Conservation (phyloP, 2,329 filamentous ascomycete genomes). For the Colletotrichum somersetense region DNA sequence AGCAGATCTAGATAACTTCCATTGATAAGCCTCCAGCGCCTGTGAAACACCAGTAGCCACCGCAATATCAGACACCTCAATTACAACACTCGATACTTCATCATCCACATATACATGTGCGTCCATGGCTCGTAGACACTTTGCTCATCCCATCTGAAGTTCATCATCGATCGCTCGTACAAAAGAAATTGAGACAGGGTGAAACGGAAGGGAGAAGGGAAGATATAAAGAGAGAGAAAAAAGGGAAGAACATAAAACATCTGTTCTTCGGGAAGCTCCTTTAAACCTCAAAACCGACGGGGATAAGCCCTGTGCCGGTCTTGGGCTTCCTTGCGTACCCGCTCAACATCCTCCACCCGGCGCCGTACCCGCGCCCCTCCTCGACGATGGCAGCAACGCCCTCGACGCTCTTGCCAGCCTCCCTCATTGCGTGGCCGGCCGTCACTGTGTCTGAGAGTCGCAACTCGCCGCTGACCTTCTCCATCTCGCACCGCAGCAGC, state of each 20-base stretch:
- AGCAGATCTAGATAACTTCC: background rate
- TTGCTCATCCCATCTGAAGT: background rate
- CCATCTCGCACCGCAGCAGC: conserved; percentile 88
- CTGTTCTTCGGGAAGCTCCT: too few species aligned
- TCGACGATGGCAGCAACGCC: conserved; percentile 72
- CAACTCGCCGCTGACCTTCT: conserved; percentile 79
- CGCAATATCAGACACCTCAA: background rate
- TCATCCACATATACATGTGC: conserved; percentile 1
- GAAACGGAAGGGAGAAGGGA: background rate
- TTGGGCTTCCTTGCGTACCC: conserved; percentile 75
- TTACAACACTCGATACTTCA: background rate
- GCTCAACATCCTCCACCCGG: conserved; percentile 71
- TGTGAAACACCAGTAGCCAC: background rate
- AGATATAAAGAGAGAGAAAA: too few species aligned
- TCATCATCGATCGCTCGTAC: background rate
- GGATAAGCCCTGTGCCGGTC: conserved; percentile 53
- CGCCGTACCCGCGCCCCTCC: conserved; percentile 70
- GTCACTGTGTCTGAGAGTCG: conserved; percentile 66
- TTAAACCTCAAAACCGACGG: conserved; percentile 36
- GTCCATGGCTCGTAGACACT: background rate
- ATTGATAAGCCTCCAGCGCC: conserved; percentile 16
- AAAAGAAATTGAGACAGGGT: background rate
- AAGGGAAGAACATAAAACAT: background rate
- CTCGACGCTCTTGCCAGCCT: conserved; percentile 71
- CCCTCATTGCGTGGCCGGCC: conserved; percentile 62